Percentiles rank a stretch among this genome's conserved stretches.
These are phyloP conservation scores for Lepidium sativum DNA, from an alignment of 345 rosid genomes.

Conservation along the genomic window DNA sequence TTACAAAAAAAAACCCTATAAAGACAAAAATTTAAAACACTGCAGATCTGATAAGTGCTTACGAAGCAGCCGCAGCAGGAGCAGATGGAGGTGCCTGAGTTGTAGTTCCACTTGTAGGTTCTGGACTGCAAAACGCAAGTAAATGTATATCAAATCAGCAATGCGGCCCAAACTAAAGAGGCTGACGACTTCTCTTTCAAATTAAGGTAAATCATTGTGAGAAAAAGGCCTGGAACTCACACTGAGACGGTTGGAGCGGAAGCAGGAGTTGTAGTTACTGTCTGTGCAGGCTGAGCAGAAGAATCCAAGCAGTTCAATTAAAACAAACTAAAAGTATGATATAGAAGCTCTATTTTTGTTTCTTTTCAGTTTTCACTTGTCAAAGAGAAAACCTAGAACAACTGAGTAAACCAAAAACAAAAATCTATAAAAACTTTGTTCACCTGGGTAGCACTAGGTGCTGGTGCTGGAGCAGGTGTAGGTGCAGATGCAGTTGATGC, in stretches of 20 bases:
- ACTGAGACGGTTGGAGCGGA: constrained; percentile 24
- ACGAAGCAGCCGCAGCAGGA: constrained; percentile 25
- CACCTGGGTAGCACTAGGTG: constrained; percentile 21
- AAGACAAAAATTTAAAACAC: neutral
- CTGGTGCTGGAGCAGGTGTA: neutral
- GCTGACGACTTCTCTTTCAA: neutral
- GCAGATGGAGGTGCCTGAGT: constrained; percentile 29
- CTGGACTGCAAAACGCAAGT: constrained; percentile 21
- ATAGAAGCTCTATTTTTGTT: neutral
- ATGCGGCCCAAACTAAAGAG: neutral
- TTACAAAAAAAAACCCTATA: too few relatives aligned
- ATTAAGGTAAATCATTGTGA: neutral
- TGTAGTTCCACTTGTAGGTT: constrained; percentile 12
- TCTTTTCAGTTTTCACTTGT: neutral
- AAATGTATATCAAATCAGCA: neutral
- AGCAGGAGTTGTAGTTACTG: constrained; percentile 22
- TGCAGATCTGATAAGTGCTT: constrained; percentile 31
- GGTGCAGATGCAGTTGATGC: constrained; percentile 26
- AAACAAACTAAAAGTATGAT: neutral
- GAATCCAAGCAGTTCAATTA: neutral
- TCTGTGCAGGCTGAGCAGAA: constrained; percentile 25
- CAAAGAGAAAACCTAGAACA: neutral
- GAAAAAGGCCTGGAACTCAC: constrained; percentile 15
- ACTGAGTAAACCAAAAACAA: neutral
- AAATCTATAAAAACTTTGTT: neutral